These are phyloP conservation scores for Magnusiomyces tetraspermus DNA, from an alignment of 1,139 yeast species.

Conservation along the genomic window DNA sequence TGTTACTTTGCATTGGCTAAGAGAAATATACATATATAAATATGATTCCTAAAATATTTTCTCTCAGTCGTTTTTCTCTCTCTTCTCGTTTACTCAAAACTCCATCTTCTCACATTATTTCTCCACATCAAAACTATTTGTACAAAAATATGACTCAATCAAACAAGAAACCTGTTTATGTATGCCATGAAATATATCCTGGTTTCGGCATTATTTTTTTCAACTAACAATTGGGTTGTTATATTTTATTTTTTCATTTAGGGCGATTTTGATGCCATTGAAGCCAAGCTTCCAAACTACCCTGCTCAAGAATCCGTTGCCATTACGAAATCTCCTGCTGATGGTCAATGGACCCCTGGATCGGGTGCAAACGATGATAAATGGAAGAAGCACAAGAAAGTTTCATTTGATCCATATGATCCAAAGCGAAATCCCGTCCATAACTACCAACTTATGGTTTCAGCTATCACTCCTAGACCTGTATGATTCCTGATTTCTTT, in stretches of 20 bases:
- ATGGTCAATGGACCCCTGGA: slow-evolving; percentile 39
- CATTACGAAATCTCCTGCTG: slow-evolving; percentile 24
- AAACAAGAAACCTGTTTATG: neutral
- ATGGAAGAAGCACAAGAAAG: slow-evolving; percentile 37
- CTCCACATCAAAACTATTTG: no score
- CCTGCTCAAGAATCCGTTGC: slow-evolving; percentile 16
- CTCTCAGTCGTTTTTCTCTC: no score
- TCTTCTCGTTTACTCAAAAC: no score
- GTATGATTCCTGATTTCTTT: neutral
- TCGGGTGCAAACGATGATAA: slow-evolving; percentile 38
- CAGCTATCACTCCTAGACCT: slow-evolving; percentile 51
- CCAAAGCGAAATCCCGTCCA: slow-evolving; percentile 36
- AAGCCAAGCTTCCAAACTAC: slow-evolving; percentile 20
- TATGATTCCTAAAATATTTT: no score
- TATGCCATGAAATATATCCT: neutral
- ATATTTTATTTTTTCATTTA: neutral
- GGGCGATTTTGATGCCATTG: slow-evolving; percentile 14
- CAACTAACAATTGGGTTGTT: no score
- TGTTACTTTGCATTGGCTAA: no score
- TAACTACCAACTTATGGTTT: slow-evolving; percentile 44
- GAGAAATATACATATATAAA: no score
- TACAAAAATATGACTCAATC: no score
- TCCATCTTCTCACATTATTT: no score
- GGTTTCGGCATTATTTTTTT: no score
- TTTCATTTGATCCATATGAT: slow-evolving; percentile 43